phyloP scores from a whole-genome alignment of 176 grass and related monocot genomes.

The Phoenix roebelenii region DNA sequence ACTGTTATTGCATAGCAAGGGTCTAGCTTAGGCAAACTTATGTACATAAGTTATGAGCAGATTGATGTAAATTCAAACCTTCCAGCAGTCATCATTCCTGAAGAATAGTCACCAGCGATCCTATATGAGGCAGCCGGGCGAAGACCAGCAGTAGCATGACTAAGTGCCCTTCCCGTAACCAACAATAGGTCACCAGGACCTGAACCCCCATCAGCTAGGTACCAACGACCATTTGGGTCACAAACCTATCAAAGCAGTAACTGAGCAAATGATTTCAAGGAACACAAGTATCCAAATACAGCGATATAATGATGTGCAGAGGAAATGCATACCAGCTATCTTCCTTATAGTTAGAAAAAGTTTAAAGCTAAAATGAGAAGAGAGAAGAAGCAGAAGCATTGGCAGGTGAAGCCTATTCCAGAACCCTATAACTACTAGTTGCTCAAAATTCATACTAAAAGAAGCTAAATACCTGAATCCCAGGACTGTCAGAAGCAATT shows the following conservation, averaged over 20 bases:
- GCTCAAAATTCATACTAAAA: neutral
- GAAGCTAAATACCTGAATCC: slow-evolving; percentile 44
- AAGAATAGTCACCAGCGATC: slow-evolving; percentile 27
- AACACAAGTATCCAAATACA: neutral
- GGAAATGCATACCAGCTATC: no score
- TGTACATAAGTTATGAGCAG: slow-evolving; percentile 3
- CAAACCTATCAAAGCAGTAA: slow-evolving; percentile 51
- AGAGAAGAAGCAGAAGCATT: neutral
- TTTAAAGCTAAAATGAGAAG: no score
- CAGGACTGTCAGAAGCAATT: slow-evolving; percentile 52
- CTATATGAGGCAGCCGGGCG: slow-evolving; percentile 42
- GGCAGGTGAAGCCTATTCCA: no score
- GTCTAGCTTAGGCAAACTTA: no score
- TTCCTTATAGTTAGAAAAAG: no score
- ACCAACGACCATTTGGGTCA: slow-evolving; percentile 74
- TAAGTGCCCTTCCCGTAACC: slow-evolving; percentile 61
- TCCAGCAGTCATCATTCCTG: slow-evolving; percentile 12
- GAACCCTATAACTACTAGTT: no score
- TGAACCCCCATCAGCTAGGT: slow-evolving; percentile 41
- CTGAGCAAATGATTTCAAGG: slow-evolving; percentile 23
- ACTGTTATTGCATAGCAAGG: no score
- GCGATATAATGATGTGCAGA: no score
- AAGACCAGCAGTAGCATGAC: slow-evolving; percentile 64
- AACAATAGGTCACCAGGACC: slow-evolving; percentile 42
- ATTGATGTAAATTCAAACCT: slow-evolving; percentile 7